phyloP scores from a whole-genome alignment of 352 stramenopile species.

The Globisporangium nagaii region DNA sequence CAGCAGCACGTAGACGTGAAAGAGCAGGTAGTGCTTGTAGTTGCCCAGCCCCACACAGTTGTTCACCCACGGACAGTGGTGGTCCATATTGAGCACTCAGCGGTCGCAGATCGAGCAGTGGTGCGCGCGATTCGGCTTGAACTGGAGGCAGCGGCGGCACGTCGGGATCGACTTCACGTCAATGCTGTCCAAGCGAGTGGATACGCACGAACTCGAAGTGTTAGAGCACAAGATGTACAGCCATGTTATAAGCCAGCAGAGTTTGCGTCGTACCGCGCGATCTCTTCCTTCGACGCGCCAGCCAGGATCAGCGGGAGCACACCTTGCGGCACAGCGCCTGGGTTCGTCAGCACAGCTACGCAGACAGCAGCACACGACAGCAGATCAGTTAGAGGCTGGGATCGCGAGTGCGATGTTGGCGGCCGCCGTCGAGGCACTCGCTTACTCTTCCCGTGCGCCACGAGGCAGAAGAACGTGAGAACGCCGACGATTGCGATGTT shows the following conservation, averaged over 20 bases:
- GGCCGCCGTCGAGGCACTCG: too few species aligned
- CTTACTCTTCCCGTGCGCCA: constrained; percentile 91
- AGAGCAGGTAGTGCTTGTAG: constrained; percentile 94
- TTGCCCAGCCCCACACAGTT: constrained; percentile 99
- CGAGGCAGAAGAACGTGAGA: constrained; percentile 84
- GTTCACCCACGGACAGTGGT: constrained; percentile 99
- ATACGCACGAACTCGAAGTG: too few species aligned
- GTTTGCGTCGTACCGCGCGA: constrained; percentile 29
- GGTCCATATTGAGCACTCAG: constrained; percentile 98
- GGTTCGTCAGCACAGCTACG: constrained; percentile 96
- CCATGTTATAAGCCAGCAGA: constrained; percentile 2
- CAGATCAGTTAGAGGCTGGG: neutral
- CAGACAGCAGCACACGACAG: neutral
- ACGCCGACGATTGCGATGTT: constrained; percentile 63
- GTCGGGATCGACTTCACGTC: constrained; percentile 78
- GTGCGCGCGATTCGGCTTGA: constrained; percentile 94
- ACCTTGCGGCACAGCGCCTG: constrained; percentile 93
- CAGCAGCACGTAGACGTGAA: constrained; percentile 91
- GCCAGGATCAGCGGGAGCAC: constrained; percentile 81
- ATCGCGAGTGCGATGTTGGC: too few species aligned
- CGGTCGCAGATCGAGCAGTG: constrained; percentile 95
- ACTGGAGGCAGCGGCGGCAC: constrained; percentile 90
- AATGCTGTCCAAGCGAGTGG: too few species aligned
- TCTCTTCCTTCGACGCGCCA: constrained; percentile 68
- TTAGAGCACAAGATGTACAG: too few species aligned